phyloP scores from a whole-genome alignment of 148 eudicot species.

The Mesembryanthemum crystallinum region DNA sequence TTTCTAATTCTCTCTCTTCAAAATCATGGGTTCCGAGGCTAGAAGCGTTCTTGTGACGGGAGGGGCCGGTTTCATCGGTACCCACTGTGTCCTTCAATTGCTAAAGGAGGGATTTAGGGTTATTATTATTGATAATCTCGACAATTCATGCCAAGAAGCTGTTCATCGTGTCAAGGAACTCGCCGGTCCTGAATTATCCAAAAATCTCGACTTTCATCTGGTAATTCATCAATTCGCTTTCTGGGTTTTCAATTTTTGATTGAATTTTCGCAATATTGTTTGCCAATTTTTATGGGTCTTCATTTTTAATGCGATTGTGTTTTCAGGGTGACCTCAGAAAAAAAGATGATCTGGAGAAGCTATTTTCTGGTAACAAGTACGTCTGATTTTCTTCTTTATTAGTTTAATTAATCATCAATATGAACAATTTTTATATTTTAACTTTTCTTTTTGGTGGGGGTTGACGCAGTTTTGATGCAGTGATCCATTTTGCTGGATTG shows the following conservation, averaged over 20 bases:
- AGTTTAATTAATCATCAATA: neutral
- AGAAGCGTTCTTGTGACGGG: conserved; percentile 69
- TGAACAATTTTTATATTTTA: neutral
- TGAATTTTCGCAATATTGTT: neutral
- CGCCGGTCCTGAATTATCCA: conserved; percentile 52
- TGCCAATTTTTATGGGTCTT: conserved; percentile 12
- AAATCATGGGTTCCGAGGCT: conserved; percentile 36
- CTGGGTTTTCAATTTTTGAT: neutral
- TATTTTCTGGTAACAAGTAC: conserved; percentile 61
- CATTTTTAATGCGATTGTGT: neutral
- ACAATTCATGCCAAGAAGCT: conserved; percentile 66
- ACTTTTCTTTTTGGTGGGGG: neutral
- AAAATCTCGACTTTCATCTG: conserved; percentile 56
- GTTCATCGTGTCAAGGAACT: conserved; percentile 45
- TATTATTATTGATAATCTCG: conserved; percentile 65
- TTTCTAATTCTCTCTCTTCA: neutral
- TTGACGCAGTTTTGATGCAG: conserved; percentile 70
- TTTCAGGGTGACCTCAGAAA: conserved; percentile 84
- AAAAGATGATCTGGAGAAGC: conserved; percentile 68
- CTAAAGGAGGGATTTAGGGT: conserved; percentile 62
- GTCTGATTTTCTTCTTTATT: neutral
- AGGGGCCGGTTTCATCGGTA: conserved; percentile 83
- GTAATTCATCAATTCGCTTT: conserved; percentile 26
- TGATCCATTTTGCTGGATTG: conserved; percentile 87
- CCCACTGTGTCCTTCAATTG: conserved; percentile 69